Evolutionary conservation across 306 rosid species (phyloP).

Genomic region (Datisca glomerata): DNA sequence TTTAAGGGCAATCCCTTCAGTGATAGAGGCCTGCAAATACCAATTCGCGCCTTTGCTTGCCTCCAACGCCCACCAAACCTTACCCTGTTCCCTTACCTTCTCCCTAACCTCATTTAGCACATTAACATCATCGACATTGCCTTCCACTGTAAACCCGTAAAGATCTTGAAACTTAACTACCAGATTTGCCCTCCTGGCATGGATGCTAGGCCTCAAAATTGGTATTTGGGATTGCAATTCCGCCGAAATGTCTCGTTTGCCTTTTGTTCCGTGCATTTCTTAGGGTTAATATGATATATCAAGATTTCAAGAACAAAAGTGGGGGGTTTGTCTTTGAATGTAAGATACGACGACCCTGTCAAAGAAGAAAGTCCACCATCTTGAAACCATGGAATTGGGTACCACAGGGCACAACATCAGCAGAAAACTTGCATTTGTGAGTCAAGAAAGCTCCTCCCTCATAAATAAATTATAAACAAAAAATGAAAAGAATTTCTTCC

Average conservation of each 20-base stretch:
- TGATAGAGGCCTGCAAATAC: conserved; percentile 65
- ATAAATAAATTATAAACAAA: no score
- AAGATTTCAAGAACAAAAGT: no score
- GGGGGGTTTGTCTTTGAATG: no score
- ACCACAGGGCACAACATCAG: no score
- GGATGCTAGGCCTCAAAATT: conserved; percentile 89
- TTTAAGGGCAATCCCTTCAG: conserved; percentile 69
- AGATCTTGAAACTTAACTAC: conserved; percentile 89
- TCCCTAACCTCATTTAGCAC: conserved; percentile 88
- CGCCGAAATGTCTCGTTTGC: conserved; percentile 69
- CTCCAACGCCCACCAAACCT: conserved; percentile 98
- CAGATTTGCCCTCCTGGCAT: conserved; percentile 77
- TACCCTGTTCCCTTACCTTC: conserved; percentile 77
- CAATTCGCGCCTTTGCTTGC: conserved; percentile 94
- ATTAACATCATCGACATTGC: conserved; percentile 93
- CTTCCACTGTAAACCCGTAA: conserved; percentile 82
- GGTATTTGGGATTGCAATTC: conserved; percentile 77
- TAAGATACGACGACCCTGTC: no score
- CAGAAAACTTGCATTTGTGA: no score
- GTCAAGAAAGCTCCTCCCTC: no score
- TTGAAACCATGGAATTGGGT: no score
- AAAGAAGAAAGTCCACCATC: no score
- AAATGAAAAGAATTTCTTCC: no score
- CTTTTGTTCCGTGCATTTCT: conserved; percentile 57
- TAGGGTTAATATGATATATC: conserved; percentile 5